Evolutionary conservation across 768 basidiomycete species (phyloP).

Genomic region (Rhizopogon vinicolor): DNA sequence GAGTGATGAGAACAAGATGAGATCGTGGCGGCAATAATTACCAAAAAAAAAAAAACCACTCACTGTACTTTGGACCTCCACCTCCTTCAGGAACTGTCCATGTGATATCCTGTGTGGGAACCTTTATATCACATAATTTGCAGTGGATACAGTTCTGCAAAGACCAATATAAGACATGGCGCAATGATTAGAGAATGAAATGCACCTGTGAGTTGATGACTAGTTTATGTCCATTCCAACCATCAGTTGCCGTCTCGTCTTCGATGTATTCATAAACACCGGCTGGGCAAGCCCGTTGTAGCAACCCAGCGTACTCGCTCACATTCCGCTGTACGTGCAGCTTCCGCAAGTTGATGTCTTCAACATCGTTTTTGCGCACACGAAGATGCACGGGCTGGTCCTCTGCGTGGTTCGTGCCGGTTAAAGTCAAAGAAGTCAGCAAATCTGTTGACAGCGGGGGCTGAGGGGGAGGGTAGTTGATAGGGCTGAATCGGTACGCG

Average conservation of each 20-base stretch:
- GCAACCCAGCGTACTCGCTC: constrained; percentile 76
- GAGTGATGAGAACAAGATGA: background rate
- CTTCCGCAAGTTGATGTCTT: constrained; percentile 40
- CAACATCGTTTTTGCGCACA: constrained; percentile 40
- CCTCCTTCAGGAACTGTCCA: constrained; percentile 98
- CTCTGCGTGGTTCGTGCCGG: constrained; percentile 95
- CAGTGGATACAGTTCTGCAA: constrained; percentile 87
- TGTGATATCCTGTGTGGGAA: constrained; percentile 93
- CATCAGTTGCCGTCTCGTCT: constrained; percentile 51
- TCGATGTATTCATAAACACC: constrained; percentile 96
- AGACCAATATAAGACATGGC: background rate
- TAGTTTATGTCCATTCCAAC: constrained; percentile 80
- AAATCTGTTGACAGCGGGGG: constrained; percentile 91
- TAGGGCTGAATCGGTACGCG: constrained; percentile 63
- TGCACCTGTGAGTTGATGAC: constrained; percentile 96
- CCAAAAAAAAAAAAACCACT: constrained; percentile 17
- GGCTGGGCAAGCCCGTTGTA: constrained; percentile 91
- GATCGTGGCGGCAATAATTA: background rate
- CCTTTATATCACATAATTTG: constrained; percentile 95
- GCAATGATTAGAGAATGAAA: background rate
- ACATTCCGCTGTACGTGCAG: constrained; percentile 76
- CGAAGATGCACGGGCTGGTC: constrained; percentile 90
- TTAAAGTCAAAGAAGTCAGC: constrained; percentile 83
- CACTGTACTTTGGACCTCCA: constrained; percentile 95
- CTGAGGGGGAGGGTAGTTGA: constrained; percentile 83